Evolutionary conservation across 192 early-diverging fungal species (phyloP).

Genomic region (Coemansia sp.): DNA sequence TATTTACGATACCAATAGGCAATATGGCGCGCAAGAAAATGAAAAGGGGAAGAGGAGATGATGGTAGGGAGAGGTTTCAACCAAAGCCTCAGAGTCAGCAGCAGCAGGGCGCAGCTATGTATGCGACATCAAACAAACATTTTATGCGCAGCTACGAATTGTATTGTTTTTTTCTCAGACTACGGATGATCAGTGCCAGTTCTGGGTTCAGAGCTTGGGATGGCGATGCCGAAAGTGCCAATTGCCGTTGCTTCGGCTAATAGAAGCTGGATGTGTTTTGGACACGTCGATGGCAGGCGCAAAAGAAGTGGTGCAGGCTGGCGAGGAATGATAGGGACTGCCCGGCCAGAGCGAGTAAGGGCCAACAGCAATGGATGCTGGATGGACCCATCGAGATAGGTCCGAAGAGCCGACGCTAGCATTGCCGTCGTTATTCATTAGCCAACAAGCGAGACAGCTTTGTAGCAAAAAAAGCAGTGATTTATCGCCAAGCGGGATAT

Average conservation of each 20-base stretch:
- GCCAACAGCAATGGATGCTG: slow-evolving; percentile 15
- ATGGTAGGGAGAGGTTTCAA: neutral
- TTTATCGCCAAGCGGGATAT: too few relatives aligned
- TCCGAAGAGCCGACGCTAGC: neutral
- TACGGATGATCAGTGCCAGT: neutral
- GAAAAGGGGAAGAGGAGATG: neutral
- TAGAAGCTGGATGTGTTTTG: slow-evolving; percentile 25
- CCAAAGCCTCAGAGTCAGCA: neutral
- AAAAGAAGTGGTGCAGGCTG: neutral
- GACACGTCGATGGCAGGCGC: slow-evolving; percentile 20
- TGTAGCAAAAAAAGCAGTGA: too few relatives aligned
- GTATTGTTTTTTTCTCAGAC: slow-evolving; percentile 6
- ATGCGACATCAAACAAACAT: neutral
- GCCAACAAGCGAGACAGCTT: too few relatives aligned
- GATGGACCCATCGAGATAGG: slow-evolving; percentile 12
- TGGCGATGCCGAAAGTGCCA: neutral
- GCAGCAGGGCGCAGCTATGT: neutral
- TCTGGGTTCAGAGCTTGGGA: slow-evolving; percentile 12
- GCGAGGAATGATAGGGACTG: neutral
- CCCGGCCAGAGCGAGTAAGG: slow-evolving; percentile 24
- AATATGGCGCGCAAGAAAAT: neutral
- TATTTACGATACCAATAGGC: neutral
- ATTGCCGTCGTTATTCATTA: neutral
- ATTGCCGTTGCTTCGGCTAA: neutral
- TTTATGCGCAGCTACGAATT: neutral